These are phyloP conservation scores for Lipomyces chichibuensis DNA, from an alignment of 805 yeast species.

Conservation along the genomic window DNA sequence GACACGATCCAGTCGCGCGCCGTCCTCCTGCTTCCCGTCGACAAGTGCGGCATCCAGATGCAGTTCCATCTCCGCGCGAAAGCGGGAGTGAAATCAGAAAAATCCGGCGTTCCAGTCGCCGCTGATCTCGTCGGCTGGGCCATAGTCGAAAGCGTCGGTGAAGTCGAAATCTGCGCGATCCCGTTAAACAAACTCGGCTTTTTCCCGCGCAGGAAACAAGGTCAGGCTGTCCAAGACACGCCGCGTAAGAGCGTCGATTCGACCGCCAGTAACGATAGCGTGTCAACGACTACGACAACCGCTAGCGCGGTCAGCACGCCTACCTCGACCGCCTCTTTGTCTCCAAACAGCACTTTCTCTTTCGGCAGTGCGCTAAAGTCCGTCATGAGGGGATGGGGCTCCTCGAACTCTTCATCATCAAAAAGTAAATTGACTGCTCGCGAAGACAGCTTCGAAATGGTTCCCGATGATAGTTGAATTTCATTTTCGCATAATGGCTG, in stretches of 20 bases:
- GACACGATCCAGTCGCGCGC: conserved; percentile 37
- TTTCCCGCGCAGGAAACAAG: conserved; percentile 15
- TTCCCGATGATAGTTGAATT: background rate
- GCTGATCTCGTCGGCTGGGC: conserved; percentile 26
- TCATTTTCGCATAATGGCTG: background rate
- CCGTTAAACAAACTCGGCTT: conserved; percentile 20
- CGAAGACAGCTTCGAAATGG: conserved; percentile 4
- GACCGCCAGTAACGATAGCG: background rate
- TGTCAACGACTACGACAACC: background rate
- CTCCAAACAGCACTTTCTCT: background rate
- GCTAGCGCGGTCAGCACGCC: conserved; percentile 1
- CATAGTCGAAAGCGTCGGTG: conserved; percentile 22
- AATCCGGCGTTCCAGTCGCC: conserved; percentile 16
- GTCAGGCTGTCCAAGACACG: background rate
- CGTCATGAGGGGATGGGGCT: conserved; percentile 1
- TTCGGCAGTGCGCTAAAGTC: background rate
- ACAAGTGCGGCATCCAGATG: conserved; percentile 29
- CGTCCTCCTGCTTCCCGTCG: conserved; percentile 33
- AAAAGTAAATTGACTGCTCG: background rate
- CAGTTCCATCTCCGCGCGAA: conserved; percentile 23
- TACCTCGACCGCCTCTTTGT: background rate
- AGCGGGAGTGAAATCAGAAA: conserved; percentile 3
- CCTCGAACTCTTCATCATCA: background rate
- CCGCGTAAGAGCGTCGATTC: conserved; percentile 19
- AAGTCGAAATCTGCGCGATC: conserved; percentile 28